Base-by-base conservation (phyloP, 148 eudicot species). In the Vaccinium corymbosum region DNA sequence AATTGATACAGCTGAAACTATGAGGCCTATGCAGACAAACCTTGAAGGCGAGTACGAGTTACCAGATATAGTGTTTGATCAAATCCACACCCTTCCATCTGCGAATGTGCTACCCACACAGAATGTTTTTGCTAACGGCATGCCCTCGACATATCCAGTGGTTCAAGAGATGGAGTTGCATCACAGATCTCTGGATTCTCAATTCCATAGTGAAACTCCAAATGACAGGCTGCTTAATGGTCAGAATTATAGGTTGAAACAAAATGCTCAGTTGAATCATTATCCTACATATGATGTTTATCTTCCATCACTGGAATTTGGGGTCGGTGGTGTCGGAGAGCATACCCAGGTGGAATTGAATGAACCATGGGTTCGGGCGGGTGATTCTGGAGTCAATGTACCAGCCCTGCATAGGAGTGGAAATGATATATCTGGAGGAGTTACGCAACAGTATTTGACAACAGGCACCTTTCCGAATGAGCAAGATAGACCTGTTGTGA, bases 401-500 rank as follows among this genome's bases (percentile, higher is more conserved):
- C 80, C 87, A 2, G 72, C 83, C 0, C 79, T 77, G 56, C 82
- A 77, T 66, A 48, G 86, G 71, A 89, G 81, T 82, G 90, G 53
- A 71, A 85, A 88, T 87, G 91, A 78, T 72, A 85, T 88, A 27
- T 57, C 84, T 83, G 92, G 88, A 81, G 89, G 82, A 48, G 86
- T 78, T 83, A 62, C 86, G 86, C 85, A 85, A 17, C 86, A 89
- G 81, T 89, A 81, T 84, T 81, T 82, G n/a, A 87, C 81, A 82
- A 90, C 81, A 82, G 90, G 87, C 83, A 42, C 85, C 14, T 88
- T 87, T 83, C 90, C 82, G 46, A 83, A 83, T 27, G 92, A 90
- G 82, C 91, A 85, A 46, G 87, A 85, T 80, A 83, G 90, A 86
- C 85, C 93, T 17, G 76, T 88, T 86, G 91, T 84, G 12, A 88